Base-by-base conservation (phyloP, 2,329 filamentous ascomycete genomes). In the Phoma sp. region DNA sequence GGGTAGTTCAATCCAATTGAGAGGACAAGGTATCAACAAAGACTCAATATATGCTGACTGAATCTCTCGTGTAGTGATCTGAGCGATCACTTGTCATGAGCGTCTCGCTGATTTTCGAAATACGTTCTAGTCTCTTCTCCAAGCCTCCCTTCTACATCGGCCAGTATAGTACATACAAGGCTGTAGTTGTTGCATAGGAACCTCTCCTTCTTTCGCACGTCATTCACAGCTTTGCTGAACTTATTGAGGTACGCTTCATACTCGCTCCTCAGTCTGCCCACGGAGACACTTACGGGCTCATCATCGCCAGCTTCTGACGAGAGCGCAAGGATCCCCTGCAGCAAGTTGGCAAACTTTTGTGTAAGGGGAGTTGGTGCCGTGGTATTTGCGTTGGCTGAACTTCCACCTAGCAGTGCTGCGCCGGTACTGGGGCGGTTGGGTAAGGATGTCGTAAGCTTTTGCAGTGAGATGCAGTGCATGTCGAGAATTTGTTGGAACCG, bases 161-260 rank as follows among this genome's bases (percentile, higher is more conserved):
- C 80, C 54, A 99, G 90, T 59, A 99, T 97, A 10, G 95, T 97
- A 67, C 92, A 81, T n/a, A 99, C 85, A 61, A 99, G 81, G 49
- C 91, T 96, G 76, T 96, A 98, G 74, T 99, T 99, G 73, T 98
- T 99, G 72, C 90, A 95, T 68, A 99, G 76, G 71, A 98, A 98
- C 39, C 95, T 82, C 64, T 94, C 89, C 63, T 89, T 83, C 78
- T 96, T 96, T 71, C 91, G 85, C 60, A 85, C 83, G 68, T 96
- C 94, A 1, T 82, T 87, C 59, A 93, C 91, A 0, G 81, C 81
- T 64, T 91, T 89, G 70, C 90, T 90, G 55, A 93, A 81, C 71
- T 90, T 92, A 6, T 85, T 85, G 57, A 99, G 76, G 63, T 97
- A 95, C 0, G 85, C 84, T 74, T 98, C 92, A 37, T 94, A 89